Percentiles rank a stretch among this genome's conserved stretches.
phyloP scores from a whole-genome alignment of 1,284 basidiomycete species.

The Ganoderma boninense region DNA sequence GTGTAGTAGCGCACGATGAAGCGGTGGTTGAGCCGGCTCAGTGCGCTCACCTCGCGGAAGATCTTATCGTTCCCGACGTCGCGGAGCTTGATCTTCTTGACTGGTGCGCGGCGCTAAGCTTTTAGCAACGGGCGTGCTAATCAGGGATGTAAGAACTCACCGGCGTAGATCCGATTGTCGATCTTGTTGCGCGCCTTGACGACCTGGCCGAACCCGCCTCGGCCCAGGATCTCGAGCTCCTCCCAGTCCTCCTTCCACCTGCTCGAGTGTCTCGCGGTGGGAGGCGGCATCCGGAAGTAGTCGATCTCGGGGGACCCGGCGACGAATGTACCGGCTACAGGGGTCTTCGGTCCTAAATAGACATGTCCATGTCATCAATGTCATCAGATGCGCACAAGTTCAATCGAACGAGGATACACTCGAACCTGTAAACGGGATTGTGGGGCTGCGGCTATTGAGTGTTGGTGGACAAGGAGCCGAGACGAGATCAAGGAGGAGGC shows the following conservation, averaged over 20 bases:
- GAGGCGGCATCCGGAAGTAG: constrained; percentile 56
- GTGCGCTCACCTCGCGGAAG: constrained; percentile 90
- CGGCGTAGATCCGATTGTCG: constrained; percentile 77
- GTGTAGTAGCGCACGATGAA: constrained; percentile 93
- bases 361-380: constrained; percentile 30
- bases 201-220: constrained; percentile 93
- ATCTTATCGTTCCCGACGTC: constrained; percentile 88
- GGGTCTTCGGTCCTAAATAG: constrained; percentile 48
- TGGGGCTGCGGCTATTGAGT: constrained; percentile 39
- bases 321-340: constrained; percentile 49
- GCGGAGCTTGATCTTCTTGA: constrained; percentile 91
- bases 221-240: constrained; percentile 84
- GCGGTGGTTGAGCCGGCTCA: constrained; percentile 88
- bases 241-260: constrained; percentile 90
- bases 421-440: constrained; percentile 39
- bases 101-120: constrained; percentile 36
- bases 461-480: constrained; percentile 33
- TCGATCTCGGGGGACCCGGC: constrained; percentile 66
- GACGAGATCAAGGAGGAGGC: constrained; percentile 50
- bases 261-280: constrained; percentile 61
- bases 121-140: constrained; percentile 33
- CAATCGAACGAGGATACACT: neutral
- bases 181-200: constrained; percentile 93
- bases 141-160: constrained; percentile 37
- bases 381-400: constrained; percentile 32